A percentile compares a stretch with the other conserved stretches of the same genome.
phyloP scores from a whole-genome alignment of 2,329 filamentous ascomycete genomes.

The Phialocephala subalpina region DNA sequence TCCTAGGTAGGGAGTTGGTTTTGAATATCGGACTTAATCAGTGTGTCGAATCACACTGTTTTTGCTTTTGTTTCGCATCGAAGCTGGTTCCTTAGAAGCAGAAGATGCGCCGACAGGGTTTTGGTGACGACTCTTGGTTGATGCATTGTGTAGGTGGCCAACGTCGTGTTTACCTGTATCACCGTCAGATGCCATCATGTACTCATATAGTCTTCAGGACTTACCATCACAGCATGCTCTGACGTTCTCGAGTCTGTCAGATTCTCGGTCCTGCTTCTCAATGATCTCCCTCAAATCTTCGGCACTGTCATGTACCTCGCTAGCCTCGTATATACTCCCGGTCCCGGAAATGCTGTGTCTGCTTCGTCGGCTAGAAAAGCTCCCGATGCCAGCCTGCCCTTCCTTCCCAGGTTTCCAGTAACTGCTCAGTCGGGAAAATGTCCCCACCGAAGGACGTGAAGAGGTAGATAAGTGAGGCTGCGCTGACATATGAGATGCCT shows the following conservation, averaged over 20 bases:
- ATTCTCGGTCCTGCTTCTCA: slow-evolving; percentile 78
- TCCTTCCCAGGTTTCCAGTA: slow-evolving; percentile 57
- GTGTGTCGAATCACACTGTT: slow-evolving; percentile 36
- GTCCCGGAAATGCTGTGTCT: slow-evolving; percentile 53
- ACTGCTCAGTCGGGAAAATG: slow-evolving; percentile 65
- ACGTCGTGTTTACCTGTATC: slow-evolving; percentile 76
- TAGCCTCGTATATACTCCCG: slow-evolving; percentile 59
- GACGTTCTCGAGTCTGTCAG: slow-evolving; percentile 90
- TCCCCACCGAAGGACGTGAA: slow-evolving; percentile 49
- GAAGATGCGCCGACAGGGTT: slow-evolving; percentile 30
- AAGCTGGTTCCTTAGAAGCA: slow-evolving; percentile 24
- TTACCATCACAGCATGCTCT: slow-evolving; percentile 96
- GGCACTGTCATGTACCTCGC: slow-evolving; percentile 76
- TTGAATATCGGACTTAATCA: slow-evolving; percentile 24
- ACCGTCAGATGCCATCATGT: slow-evolving; percentile 32
- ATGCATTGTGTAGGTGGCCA: slow-evolving; percentile 60
- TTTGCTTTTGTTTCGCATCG: slow-evolving; percentile 26
- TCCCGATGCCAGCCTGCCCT: slow-evolving; percentile 47
- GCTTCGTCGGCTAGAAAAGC: slow-evolving; percentile 62
- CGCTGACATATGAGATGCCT: slow-evolving; percentile 43
- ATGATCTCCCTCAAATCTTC: slow-evolving; percentile 85
- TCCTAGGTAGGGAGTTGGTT: slow-evolving; percentile 20
- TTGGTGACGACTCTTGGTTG: slow-evolving; percentile 54
- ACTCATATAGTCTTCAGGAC: slow-evolving; percentile 41
- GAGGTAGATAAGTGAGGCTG: slow-evolving; percentile 36